A percentile compares a stretch with the other conserved stretches of the same genome.
phyloP scores from a whole-genome alignment of 2,329 filamentous ascomycete species.

The Drechslerella coelobrocha region DNA sequence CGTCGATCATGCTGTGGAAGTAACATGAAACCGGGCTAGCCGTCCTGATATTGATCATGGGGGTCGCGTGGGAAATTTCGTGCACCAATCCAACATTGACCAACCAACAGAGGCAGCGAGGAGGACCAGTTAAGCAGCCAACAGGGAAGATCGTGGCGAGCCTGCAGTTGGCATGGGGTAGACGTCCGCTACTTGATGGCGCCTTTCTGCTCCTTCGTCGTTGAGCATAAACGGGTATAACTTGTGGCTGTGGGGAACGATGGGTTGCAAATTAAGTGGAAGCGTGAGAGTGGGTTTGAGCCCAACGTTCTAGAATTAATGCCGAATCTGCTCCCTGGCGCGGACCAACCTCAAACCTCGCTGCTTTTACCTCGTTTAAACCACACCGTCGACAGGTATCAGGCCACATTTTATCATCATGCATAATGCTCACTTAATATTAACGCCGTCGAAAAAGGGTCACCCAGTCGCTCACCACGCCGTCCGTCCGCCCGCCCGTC shows the following conservation, averaged over 20 bases:
- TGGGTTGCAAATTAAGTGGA: neutral
- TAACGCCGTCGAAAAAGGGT: neutral
- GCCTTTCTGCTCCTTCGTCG: neutral
- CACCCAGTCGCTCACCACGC: too few relatives aligned
- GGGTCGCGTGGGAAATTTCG: slow-evolving; percentile 50
- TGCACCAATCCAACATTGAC: slow-evolving; percentile 25
- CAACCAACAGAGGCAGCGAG: slow-evolving; percentile 16
- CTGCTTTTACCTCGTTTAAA: too few relatives aligned
- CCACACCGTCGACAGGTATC: neutral
- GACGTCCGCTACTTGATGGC: neutral
- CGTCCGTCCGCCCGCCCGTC: too few relatives aligned
- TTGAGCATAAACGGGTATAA: neutral
- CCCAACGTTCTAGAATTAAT: slow-evolving; percentile 31
- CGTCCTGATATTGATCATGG: slow-evolving; percentile 15
- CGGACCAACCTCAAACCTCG: too few relatives aligned
- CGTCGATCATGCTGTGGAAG: too few relatives aligned
- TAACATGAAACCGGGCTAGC: neutral
- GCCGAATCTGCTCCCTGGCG: neutral
- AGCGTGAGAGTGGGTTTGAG: neutral
- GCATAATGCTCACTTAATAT: neutral
- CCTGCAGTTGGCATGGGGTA: neutral
- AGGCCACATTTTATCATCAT: neutral
- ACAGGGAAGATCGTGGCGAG: neutral
- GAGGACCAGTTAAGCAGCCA: neutral
- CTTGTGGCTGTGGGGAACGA: neutral